Percentiles rank a stretch among this genome's conserved stretches.
phyloP scores from a whole-genome alignment of 23 red algal species.

The Cyanidiococcus yangmingshanensis region DNA sequence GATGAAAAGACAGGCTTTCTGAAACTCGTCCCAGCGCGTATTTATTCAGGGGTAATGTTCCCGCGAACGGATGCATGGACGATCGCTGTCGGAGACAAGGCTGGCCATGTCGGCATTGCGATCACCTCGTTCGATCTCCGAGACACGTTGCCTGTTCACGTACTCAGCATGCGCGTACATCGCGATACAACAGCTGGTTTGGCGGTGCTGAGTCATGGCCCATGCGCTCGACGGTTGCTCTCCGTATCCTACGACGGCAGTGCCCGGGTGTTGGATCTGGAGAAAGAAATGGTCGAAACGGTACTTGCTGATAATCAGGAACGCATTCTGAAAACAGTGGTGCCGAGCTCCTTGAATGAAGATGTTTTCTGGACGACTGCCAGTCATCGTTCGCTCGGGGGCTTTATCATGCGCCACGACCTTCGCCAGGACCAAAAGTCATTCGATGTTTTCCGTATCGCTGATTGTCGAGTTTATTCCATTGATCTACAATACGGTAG shows the following conservation, averaged over 20 bases:
- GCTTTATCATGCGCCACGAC: slow-evolving; percentile 3
- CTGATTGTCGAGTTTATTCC: not conserved
- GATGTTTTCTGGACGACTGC: slow-evolving; percentile 1
- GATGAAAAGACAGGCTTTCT: not conserved
- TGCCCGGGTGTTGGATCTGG: slow-evolving; percentile 1
- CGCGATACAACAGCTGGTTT: not conserved
- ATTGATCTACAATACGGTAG: not conserved
- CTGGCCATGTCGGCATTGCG: not conserved
- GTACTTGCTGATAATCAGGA: not conserved
- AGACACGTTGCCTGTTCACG: not conserved
- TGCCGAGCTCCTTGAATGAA: not conserved
- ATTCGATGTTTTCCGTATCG: not conserved
- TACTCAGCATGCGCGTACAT: not conserved
- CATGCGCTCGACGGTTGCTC: not conserved
- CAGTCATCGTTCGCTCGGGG: not conserved
- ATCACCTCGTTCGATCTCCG: not conserved
- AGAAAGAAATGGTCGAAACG: not conserved
- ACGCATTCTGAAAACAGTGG: not conserved
- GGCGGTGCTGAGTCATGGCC: not conserved
- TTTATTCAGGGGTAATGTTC: not conserved
- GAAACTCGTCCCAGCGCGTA: not conserved
- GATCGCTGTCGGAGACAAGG: not conserved
- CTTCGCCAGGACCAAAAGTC: not conserved
- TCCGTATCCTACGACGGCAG: slow-evolving; percentile 12
- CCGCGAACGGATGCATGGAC: not conserved